Evolutionary conservation across 2,329 filamentous ascomycete genomes (phyloP), one percentile per base, ranked within the genome.

Genomic region (Neopestalotiopsis rosae): DNA sequence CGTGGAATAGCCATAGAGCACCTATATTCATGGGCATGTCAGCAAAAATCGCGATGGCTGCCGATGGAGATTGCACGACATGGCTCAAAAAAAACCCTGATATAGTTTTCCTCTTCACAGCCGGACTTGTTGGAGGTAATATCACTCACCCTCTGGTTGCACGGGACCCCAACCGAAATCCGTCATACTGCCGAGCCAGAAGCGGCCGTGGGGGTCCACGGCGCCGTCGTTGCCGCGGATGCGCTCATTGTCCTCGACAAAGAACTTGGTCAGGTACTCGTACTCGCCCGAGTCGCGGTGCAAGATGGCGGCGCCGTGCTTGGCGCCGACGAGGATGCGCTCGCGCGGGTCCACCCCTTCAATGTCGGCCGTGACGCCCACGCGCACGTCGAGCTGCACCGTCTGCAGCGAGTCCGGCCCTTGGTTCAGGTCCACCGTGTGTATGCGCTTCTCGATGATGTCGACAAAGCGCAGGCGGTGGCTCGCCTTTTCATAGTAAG

Each of bases 101-200:
- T 38, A 17, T 69, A 28, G 57, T 61, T 61, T 4, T 61, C 24
- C 4, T n/a, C 49, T n/a, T 20, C 28, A 7, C 28, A 28, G 24
- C 24, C 24, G 24, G 24, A 28, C 24, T 28, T 28, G 24, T 28
- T 28, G 24, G 24, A 28, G 24, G 24, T 28, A 28, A 9, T 68
- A 10, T 80, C 63, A 73, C 81, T 77, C 74, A 88, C 88, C 87
- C 79, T 91, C 87, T 61, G 89, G 83, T 75, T 90, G 84, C 67
- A 93, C 91, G 3, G 81, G 79, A 42, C 87, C 87, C 24, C 82
- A 73, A 17, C 80, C 81, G 74, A 89, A 88, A 76, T 97, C 94
- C 71, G 94, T 96, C 93, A 97, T 97, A 71, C 89, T 89, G 7
- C 94, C 94, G 5, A 94, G 85, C 92, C 94, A 97, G 81, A 95